Conservation (phyloP, 78 protist genomes). For the Chrysochromulina parva region DNA sequence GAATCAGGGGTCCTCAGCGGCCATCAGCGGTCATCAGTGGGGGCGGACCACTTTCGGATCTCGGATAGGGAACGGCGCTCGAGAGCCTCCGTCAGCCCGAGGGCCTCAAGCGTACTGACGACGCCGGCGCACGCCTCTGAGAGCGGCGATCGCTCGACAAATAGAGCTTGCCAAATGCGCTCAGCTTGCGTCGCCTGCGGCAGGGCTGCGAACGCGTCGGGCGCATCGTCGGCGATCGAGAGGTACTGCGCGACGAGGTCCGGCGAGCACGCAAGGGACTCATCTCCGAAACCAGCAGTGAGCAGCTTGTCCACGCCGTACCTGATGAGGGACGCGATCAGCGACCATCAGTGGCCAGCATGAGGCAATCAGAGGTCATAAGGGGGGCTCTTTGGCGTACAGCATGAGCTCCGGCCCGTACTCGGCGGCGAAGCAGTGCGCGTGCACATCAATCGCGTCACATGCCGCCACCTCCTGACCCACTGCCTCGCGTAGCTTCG, state of each 20-base stretch:
- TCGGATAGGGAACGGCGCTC: neutral
- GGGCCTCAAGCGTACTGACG: neutral
- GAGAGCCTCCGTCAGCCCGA: neutral
- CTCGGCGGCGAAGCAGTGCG: neutral
- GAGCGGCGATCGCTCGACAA: neutral
- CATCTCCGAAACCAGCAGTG: neutral
- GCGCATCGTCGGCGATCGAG: neutral
- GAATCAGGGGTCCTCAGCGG: too few species aligned
- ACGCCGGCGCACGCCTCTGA: neutral
- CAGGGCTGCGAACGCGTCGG: neutral
- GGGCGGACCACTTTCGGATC: neutral
- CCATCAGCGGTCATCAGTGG: too few species aligned
- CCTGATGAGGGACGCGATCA: too few species aligned
- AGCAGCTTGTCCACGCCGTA: neutral
- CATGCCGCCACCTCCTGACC: neutral
- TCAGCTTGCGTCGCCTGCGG: neutral
- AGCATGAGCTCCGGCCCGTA: neutral
- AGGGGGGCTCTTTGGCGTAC: too few species aligned
- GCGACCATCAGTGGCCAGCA: too few species aligned
- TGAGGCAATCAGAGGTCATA: too few species aligned
- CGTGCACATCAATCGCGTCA: neutral
- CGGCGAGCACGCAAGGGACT: neutral
- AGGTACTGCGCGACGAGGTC: conserved; percentile 14
- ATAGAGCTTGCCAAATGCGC: neutral
- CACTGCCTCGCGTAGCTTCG: neutral